A percentile compares a stretch with the other conserved stretches of the same genome.
Conservation (phyloP, 2,329 filamentous ascomycete species). For the Scytalidium lignicola region DNA sequence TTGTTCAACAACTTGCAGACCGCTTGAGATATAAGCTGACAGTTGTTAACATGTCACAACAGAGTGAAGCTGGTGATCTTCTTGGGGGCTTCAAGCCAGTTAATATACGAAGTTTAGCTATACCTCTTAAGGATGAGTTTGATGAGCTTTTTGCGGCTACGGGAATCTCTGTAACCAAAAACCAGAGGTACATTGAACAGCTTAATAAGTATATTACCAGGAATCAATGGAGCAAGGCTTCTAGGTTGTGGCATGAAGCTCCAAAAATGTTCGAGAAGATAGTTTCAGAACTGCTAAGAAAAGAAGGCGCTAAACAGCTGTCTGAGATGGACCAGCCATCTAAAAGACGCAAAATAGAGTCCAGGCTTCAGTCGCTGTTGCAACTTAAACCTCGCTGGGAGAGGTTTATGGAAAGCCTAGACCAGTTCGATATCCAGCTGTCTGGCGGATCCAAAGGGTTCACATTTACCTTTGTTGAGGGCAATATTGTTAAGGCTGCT, state of each 20-base stretch:
- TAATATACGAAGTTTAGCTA: conserved; percentile 78
- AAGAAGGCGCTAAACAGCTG: conserved; percentile 30
- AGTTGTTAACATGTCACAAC: conserved; percentile 93
- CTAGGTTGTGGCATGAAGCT: conserved; percentile 83
- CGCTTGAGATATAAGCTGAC: conserved; percentile 80
- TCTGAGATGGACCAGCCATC: conserved; percentile 53
- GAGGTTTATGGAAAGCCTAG: conserved; percentile 66
- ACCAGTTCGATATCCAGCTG: conserved; percentile 76
- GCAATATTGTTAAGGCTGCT: conserved; percentile 92
- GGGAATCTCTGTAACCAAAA: conserved; percentile 79
- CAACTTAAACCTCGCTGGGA: conserved; percentile 69
- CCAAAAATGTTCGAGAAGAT: conserved; percentile 79
- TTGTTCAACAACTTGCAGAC: conserved; percentile 86
- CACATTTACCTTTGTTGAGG: conserved; percentile 93
- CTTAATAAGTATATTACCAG: conserved; percentile 75
- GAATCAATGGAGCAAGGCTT: conserved; percentile 81
- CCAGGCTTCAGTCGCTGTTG: conserved; percentile 59
- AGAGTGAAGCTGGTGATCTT: conserved; percentile 94
- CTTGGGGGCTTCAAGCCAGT: conserved; percentile 96
- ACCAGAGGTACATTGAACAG: conserved; percentile 78
- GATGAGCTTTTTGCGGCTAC: conserved; percentile 83
- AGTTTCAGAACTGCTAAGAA: conserved; percentile 47
- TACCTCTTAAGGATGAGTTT: conserved; percentile 91
- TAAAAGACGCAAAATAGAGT: conserved; percentile 63
- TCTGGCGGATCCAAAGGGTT: conserved; percentile 69